A percentile compares a stretch with the other conserved stretches of the same genome.
phyloP scores from a whole-genome alignment of 1,139 yeast species.

The Trichomonascaceae sp. region DNA sequence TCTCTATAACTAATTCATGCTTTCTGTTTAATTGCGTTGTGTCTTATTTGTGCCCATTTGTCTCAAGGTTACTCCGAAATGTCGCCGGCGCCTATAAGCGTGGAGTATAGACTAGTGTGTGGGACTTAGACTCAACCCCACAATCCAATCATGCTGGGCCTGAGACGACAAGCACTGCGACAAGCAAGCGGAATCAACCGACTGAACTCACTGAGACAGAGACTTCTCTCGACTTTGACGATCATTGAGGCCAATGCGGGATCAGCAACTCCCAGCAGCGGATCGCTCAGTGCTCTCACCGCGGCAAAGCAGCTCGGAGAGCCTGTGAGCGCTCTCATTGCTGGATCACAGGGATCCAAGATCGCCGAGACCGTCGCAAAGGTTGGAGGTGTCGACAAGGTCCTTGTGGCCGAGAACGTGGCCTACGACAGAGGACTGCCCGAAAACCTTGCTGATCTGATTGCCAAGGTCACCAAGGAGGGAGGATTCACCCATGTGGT shows the following conservation, averaged over 20 bases:
- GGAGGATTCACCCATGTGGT: conserved; percentile 56
- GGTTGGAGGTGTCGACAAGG: conserved; percentile 27
- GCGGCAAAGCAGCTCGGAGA: conserved; percentile 30
- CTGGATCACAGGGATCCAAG: conserved; percentile 25
- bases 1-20: too few species aligned
- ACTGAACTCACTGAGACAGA: too few species aligned
- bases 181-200: too few species aligned
- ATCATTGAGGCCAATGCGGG: conserved; percentile 49
- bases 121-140: too few species aligned
- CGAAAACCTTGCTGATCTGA: conserved; percentile 25
- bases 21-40: too few species aligned
- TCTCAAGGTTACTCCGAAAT: too few species aligned
- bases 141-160: too few species aligned
- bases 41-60: too few species aligned
- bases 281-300: conserved; percentile 39
- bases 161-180: too few species aligned
- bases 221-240: conserved; percentile 52
- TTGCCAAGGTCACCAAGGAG: conserved; percentile 29
- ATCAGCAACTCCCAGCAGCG: conserved; percentile 48
- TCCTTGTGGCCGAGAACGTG: conserved; percentile 25
- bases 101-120: too few species aligned
- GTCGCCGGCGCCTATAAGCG: too few species aligned
- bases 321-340: conserved; percentile 29
- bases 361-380: conserved; percentile 25
- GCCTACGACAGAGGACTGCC: conserved; percentile 29